These are phyloP conservation scores for Laguncularia racemosa DNA, from an alignment of 345 rosid genomes.

Conservation along the genomic window DNA sequence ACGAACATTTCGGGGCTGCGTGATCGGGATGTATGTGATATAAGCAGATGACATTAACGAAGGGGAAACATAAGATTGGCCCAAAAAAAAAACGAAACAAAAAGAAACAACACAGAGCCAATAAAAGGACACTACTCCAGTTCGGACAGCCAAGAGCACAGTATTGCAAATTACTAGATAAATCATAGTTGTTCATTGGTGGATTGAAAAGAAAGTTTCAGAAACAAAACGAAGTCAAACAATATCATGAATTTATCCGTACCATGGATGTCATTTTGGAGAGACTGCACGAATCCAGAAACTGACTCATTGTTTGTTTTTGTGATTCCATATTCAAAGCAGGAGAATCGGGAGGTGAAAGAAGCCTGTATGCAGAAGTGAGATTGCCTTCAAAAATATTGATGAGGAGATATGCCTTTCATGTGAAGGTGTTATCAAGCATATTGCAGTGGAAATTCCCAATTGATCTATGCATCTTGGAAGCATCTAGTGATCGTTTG, in stretches of 20 bases:
- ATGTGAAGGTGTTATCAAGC: neutral
- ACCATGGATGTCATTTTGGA: slow-evolving; percentile 55
- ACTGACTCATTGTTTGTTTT: slow-evolving; percentile 36
- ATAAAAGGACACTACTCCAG: neutral
- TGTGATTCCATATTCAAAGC: slow-evolving; percentile 59
- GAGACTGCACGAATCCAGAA: slow-evolving; percentile 38
- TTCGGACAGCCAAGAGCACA: no score
- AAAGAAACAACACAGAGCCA: neutral
- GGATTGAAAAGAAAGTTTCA: no score
- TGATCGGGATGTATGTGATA: slow-evolving; percentile 34
- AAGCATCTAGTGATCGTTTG: no score
- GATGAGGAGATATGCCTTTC: neutral
- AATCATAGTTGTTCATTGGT: no score
- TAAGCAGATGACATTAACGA: no score
- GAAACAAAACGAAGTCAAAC: neutral
- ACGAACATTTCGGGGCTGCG: slow-evolving; percentile 18
- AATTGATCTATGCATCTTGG: no score
- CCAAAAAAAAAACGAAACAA: slow-evolving; percentile 13
- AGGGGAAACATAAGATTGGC: slow-evolving; percentile 19
- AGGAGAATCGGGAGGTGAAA: slow-evolving; percentile 85
- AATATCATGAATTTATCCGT: slow-evolving; percentile 15
- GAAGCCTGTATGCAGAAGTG: slow-evolving; percentile 49
- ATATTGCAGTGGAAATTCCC: neutral
- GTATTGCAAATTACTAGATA: no score
- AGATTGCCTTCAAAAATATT: neutral